phyloP scores from a whole-genome alignment of 192 early-diverging fungal genomes.

The Backusella westeae region DNA sequence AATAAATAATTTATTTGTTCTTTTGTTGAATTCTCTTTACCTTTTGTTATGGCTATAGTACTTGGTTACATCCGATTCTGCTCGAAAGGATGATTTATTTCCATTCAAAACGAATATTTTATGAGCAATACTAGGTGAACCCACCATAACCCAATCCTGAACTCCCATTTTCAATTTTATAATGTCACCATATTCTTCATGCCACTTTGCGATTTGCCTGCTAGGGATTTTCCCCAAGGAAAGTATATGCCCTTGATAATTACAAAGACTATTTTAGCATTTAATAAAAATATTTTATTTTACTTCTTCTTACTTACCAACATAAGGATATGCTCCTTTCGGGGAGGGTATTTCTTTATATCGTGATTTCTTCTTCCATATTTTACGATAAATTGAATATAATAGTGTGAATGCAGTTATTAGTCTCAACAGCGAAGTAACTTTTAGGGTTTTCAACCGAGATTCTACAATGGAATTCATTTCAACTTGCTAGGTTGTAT shows the following conservation, averaged over 20 bases:
- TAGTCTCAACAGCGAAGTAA: neutral
- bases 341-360: constrained; percentile 13
- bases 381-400: neutral
- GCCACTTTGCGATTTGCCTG: neutral
- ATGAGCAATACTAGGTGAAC: neutral
- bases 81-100: neutral
- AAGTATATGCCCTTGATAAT: neutral
- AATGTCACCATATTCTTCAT: constrained; percentile 1
- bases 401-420: neutral
- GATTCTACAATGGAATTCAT: neutral
- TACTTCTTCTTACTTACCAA: neutral
- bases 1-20: neutral
- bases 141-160: neutral
- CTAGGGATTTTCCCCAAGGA: neutral
- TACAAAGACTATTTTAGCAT: neutral
- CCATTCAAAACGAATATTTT: constrained; percentile 5
- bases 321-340: constrained; percentile 2
- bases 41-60: neutral
- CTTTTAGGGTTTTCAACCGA: neutral
- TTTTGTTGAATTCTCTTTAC: neutral
- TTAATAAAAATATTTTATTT: neutral
- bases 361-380: neutral
- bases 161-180: constrained; percentile 9
- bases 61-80: neutral
- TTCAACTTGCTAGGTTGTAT: neutral